These are phyloP conservation scores for Kwoniella botswanensis DNA, from an alignment of 768 basidiomycete species.

Conservation along the genomic window DNA sequence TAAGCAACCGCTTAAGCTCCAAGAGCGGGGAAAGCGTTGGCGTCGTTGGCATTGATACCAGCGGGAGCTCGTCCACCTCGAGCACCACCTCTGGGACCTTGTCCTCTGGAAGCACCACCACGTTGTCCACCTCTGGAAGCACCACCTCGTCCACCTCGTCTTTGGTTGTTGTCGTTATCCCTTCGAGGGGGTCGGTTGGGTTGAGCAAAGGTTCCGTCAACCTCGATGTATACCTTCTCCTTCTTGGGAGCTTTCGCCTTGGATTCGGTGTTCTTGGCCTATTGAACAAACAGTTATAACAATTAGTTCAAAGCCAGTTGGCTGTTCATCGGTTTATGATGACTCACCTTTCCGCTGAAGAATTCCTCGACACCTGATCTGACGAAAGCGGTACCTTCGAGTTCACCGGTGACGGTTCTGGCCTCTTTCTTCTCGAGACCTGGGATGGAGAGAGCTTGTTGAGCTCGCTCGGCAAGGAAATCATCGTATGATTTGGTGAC, in stretches of 20 bases:
- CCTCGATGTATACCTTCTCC: slow-evolving; percentile 86
- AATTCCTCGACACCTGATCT: slow-evolving; percentile 73
- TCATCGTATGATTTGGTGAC: slow-evolving; percentile 90
- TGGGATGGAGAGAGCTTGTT: slow-evolving; percentile 59
- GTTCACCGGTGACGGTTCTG: slow-evolving; percentile 67
- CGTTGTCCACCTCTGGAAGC: slow-evolving; percentile 61
- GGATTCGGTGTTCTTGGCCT: slow-evolving; percentile 45
- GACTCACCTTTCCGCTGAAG: slow-evolving; percentile 84
- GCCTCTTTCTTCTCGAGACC: slow-evolving; percentile 77
- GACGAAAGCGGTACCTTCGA: slow-evolving; percentile 73
- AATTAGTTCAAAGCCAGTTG: too few species aligned
- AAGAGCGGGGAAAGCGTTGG: slow-evolving; percentile 87
- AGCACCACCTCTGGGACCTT: slow-evolving; percentile 58
- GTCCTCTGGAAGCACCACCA: slow-evolving; percentile 61
- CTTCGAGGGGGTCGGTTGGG: slow-evolving; percentile 65
- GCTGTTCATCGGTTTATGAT: background rate
- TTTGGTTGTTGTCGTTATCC: slow-evolving; percentile 64
- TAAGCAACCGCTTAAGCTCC: slow-evolving; percentile 40
- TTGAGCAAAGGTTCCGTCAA: slow-evolving; percentile 85
- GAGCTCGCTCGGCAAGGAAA: slow-evolving; percentile 73
- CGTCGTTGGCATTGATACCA: slow-evolving; percentile 75
- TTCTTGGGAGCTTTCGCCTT: slow-evolving; percentile 54
- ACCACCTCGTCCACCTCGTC: slow-evolving; percentile 60
- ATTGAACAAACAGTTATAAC: slow-evolving; percentile 23
- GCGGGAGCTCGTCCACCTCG: slow-evolving; percentile 49